Base-by-base conservation (phyloP, 192 early-diverging fungal genomes). In the Coemansia sp. region DNA sequence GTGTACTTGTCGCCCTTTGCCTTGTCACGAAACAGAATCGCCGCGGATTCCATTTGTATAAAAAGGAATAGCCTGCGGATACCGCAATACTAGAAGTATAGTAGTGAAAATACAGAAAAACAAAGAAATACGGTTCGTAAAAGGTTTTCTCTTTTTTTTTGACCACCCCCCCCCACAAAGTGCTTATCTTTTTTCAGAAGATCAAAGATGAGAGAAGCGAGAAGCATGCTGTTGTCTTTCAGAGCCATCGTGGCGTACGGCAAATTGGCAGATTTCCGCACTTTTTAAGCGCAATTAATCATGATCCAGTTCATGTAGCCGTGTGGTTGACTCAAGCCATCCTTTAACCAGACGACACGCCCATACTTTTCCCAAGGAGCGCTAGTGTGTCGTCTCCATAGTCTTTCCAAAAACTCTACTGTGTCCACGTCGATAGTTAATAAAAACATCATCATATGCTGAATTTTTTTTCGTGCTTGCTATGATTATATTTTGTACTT, bases 11-110 rank as follows among this genome's bases (percentile, higher is more conserved):
- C 73, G 15, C 64, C 51, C 30, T 65, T 62, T 20, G 48, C 35
- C 5, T 49, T 59, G 56, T 82, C 74, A 12, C 79, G 46, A 51
- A 82, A 76, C 49, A 82, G 57, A 24, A 82, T 59, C 10, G 70
- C 79, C 5, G 68, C 64, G n/a, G 57, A 57, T 38, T 57, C 52
- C 36, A 66, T 56, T 9, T 34, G 10, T 24, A 6, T 6, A 45
- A 16, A 44, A 57, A n/a, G 5, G 43, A 21, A 46, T 1, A 14
- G 44, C 14, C 44, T 41, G 12, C 39, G 39, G 5, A 41, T 12
- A 6, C 0, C 12, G 7, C 12, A 14, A 12, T 41, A 12, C 12
- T 8, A 41, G 20, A 14, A 66, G 11, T 24, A 18, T 23, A 34
- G 12, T 51, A 24, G 30, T 26, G n/a, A 53, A 56, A 51, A 48